phyloP scores from a whole-genome alignment of 148 eudicot species.

The Rhododendron ovatum region DNA sequence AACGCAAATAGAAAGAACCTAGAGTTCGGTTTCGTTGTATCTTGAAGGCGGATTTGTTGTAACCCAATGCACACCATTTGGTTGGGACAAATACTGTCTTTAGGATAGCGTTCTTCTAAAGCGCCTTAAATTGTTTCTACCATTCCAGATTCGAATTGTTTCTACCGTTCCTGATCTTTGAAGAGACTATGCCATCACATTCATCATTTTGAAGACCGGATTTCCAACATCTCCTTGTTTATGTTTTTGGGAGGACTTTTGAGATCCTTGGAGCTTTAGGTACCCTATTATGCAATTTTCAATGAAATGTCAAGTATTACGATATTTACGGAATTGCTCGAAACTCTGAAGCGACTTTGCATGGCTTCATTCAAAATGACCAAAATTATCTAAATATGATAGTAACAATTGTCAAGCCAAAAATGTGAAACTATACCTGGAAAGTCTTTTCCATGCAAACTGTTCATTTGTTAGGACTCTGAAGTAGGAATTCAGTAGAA shows the following conservation, averaged over 20 bases:
- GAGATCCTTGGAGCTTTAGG: background rate
- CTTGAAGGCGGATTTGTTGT: too few species aligned
- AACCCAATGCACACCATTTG: too few species aligned
- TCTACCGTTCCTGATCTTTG: too few species aligned
- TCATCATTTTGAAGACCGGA: too few species aligned
- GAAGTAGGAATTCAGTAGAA: background rate
- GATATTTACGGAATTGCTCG: background rate
- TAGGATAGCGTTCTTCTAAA: too few species aligned
- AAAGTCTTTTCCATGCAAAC: background rate
- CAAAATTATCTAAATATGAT: too few species aligned
- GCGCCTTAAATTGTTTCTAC: too few species aligned
- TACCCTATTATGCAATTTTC: background rate
- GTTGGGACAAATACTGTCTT: too few species aligned
- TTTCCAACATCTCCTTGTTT: background rate
- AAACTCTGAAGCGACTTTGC: background rate
- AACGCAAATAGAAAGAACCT: too few species aligned
- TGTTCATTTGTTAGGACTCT: background rate
- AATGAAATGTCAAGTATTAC: background rate
- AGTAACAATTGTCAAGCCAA: background rate
- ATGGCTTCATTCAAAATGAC: background rate
- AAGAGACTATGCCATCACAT: too few species aligned
- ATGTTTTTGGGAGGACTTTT: background rate
- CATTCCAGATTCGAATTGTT: too few species aligned
- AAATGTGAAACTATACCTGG: background rate
- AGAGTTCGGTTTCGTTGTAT: too few species aligned